Percentiles rank a stretch among this genome's conserved stretches.
Conservation (phyloP, 1,139 yeast genomes). For the Kodamaea ohmeri region DNA sequence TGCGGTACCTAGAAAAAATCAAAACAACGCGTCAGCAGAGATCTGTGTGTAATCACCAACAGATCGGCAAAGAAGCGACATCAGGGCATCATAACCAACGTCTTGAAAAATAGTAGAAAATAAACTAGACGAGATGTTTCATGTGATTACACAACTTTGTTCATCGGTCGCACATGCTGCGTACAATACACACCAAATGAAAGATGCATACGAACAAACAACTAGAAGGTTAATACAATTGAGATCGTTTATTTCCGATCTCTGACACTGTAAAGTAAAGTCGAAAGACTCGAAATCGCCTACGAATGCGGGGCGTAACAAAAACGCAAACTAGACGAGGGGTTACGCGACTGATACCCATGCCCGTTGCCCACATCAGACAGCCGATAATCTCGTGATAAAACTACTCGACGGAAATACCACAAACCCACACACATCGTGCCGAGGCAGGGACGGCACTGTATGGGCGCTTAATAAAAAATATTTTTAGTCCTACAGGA, state of each 20-base stretch:
- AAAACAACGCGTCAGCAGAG: no score
- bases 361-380: neutral
- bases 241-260: no score
- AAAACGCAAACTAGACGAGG: no score
- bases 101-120: neutral
- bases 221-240: no score
- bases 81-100: neutral
- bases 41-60: no score
- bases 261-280: no score
- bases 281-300: no score
- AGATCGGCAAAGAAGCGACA: slow-evolving; percentile 1
- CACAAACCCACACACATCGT: neutral
- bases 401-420: neutral
- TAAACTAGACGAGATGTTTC: slow-evolving; percentile 6
- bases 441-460: neutral
- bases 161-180: neutral
- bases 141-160: neutral
- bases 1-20: neutral
- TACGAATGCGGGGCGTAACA: no score
- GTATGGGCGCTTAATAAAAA: neutral
- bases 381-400: neutral
- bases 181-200: neutral
- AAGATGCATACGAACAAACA: neutral
- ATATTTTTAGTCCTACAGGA: neutral
- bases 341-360: no score